Evolutionary conservation across 2,329 filamentous ascomycete species (phyloP).

Genomic region (Ceratocystis diversiconidia): DNA sequence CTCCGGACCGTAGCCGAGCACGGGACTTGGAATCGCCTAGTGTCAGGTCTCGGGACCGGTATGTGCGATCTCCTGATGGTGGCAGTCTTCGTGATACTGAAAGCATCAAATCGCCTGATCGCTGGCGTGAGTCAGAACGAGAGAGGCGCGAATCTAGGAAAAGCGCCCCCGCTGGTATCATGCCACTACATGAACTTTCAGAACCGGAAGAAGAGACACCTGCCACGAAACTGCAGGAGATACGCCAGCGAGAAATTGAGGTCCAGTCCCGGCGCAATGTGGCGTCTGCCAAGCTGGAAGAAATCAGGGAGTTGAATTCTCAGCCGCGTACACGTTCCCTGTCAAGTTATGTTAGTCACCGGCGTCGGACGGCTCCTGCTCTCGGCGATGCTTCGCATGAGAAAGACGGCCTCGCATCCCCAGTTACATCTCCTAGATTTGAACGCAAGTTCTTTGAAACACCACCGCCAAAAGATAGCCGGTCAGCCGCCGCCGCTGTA

Average conservation of each 20-base stretch:
- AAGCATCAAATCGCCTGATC: slow-evolving; percentile 9
- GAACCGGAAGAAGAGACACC: slow-evolving; percentile 12
- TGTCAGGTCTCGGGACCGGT: slow-evolving; percentile 5
- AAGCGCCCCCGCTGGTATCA: slow-evolving; percentile 11
- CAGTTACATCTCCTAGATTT: slow-evolving; percentile 4
- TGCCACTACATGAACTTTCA: slow-evolving; percentile 14
- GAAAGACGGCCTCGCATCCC: neutral
- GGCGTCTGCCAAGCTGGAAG: slow-evolving; percentile 28
- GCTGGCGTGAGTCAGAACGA: slow-evolving; percentile 4
- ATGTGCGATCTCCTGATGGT: neutral
- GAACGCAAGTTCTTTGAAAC: slow-evolving; percentile 11
- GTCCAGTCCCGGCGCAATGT: slow-evolving; percentile 18
- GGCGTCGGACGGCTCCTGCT: slow-evolving; percentile 1
- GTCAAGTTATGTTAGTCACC: slow-evolving; percentile 8
- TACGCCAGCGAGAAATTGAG: slow-evolving; percentile 32
- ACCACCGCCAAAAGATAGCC: neutral
- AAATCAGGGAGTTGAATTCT: slow-evolving; percentile 38
- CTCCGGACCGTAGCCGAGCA: slow-evolving; percentile 9
- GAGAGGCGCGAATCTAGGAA: slow-evolving; percentile 16
- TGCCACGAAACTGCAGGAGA: slow-evolving; percentile 33
- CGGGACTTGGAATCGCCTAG: slow-evolving; percentile 6
- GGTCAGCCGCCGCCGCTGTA: too few species aligned
- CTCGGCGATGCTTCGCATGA: neutral
- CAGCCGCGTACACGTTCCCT: slow-evolving; percentile 11
- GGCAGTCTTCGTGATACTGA: neutral